These are phyloP conservation scores for Fusarium newnesense DNA, from an alignment of 2,329 filamentous ascomycete genomes.

Conservation along the genomic window DNA sequence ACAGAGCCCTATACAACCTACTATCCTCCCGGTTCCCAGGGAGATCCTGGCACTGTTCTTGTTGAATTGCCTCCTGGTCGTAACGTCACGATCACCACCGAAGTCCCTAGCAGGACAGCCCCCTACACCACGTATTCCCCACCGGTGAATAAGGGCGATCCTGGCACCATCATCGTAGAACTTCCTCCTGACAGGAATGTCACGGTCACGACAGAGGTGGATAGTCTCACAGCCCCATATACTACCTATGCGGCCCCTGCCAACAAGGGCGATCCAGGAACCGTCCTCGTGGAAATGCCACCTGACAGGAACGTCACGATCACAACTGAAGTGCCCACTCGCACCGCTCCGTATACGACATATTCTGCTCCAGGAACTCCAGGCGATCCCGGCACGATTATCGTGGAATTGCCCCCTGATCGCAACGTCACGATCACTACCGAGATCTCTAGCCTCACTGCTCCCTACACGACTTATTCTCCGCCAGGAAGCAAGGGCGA, in stretches of 20 bases:
- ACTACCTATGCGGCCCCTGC: constrained; percentile 1
- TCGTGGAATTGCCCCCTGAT: constrained; percentile 18
- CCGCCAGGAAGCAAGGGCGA: constrained; percentile 6
- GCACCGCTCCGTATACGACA: constrained; percentile 6
- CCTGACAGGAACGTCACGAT: constrained; percentile 18
- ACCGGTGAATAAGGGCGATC: background rate
- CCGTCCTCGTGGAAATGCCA: constrained; percentile 6
- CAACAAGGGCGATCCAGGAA: constrained; percentile 7
- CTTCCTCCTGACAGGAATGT: constrained; percentile 2
- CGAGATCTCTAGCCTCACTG: constrained; percentile 8
- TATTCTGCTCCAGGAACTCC: constrained; percentile 8
- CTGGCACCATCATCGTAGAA: constrained; percentile 13
- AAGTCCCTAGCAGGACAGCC: background rate
- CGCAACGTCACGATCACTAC: constrained; percentile 21
- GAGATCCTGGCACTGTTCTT: constrained; percentile 8
- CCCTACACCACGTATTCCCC: background rate
- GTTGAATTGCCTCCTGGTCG: constrained; percentile 4
- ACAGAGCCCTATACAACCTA: constrained; percentile 16
- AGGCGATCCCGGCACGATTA: constrained; percentile 15
- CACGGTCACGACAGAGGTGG: constrained; percentile 3
- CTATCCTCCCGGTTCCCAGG: background rate
- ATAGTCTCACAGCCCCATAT: background rate
- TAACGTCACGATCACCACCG: constrained; percentile 7
- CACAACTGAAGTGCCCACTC: background rate
- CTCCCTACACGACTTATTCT: constrained; percentile 8